Evolutionary conservation across 1,139 yeast genomes (phyloP).

Genomic region (Saccharomycopsis hybrid): DNA sequence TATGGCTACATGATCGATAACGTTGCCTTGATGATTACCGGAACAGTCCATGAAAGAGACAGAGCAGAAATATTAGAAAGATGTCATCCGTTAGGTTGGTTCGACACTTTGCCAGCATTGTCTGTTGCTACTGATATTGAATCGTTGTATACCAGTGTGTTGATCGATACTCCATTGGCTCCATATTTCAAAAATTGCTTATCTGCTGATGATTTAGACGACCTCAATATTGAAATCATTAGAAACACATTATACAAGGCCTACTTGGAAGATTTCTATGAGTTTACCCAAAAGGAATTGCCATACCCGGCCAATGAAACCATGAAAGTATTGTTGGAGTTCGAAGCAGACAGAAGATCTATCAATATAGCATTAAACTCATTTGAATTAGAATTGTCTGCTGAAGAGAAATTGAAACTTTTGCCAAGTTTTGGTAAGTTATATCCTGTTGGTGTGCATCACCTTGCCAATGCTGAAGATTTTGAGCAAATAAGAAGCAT

Average conservation of each 20-base stretch:
- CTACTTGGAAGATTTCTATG: slow-evolving; percentile 79
- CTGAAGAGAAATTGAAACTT: slow-evolving; percentile 62
- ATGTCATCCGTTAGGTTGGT: slow-evolving; percentile 98
- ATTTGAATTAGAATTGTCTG: slow-evolving; percentile 67
- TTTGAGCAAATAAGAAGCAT: slow-evolving; percentile 73
- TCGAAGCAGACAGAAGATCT: slow-evolving; percentile 94
- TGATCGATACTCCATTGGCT: slow-evolving; percentile 95
- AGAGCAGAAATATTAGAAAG: slow-evolving; percentile 77
- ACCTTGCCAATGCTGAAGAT: slow-evolving; percentile 74
- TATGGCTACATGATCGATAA: slow-evolving; percentile 99
- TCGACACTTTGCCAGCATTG: slow-evolving; percentile 92
- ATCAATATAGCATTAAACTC: slow-evolving; percentile 90
- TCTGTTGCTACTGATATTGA: slow-evolving; percentile 93
- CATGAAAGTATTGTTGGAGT: slow-evolving; percentile 69
- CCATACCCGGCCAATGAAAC: slow-evolving; percentile 75
- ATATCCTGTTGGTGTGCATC: slow-evolving; percentile 66
- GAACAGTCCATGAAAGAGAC: slow-evolving; percentile 93
- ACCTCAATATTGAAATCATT: slow-evolving; percentile 88
- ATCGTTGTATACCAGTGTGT: slow-evolving; percentile 85
- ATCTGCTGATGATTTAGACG: slow-evolving; percentile 92
- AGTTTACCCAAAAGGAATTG: slow-evolving; percentile 54
- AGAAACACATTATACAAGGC: slow-evolving; percentile 90
- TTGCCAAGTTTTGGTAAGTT: slow-evolving; percentile 79
- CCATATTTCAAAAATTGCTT: slow-evolving; percentile 91
- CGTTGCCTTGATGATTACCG: slow-evolving; percentile 92